phyloP scores from a whole-genome alignment of 2,329 filamentous ascomycete genomes.

The Thelonectria rubi region DNA sequence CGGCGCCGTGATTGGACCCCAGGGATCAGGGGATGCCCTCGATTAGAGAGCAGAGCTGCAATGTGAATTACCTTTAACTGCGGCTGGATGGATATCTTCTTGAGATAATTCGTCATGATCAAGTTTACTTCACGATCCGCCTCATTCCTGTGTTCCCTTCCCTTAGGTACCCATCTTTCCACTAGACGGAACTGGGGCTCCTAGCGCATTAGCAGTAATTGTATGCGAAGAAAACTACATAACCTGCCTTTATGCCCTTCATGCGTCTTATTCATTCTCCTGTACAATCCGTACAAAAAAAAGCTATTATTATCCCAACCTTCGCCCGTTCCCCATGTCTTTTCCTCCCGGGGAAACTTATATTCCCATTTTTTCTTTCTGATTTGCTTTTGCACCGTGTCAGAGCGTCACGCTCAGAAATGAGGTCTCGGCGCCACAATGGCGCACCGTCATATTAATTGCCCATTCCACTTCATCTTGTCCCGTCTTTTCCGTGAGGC shows the following conservation, averaged over 20 bases:
- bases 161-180: too few species aligned
- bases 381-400: conserved; percentile 23
- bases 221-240: neutral
- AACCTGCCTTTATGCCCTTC: neutral
- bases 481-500: neutral
- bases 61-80: too few species aligned
- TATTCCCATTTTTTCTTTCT: conserved; percentile 9
- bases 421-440: conserved; percentile 37
- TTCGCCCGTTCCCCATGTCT: conserved; percentile 1
- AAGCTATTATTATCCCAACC: conserved; percentile 20
- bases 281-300: conserved; percentile 17
- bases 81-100: too few species aligned
- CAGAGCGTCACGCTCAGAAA: conserved; percentile 22
- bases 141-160: too few species aligned
- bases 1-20: conserved; percentile 29
- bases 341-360: conserved; percentile 10
- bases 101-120: too few species aligned
- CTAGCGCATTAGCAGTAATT: too few species aligned
- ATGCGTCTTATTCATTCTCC: conserved; percentile 9
- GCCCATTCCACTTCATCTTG: conserved; percentile 3
- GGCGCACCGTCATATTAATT: conserved; percentile 25
- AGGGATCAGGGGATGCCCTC: neutral
- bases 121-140: too few species aligned
- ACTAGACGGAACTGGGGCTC: too few species aligned
- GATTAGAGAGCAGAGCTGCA: too few species aligned